Evolutionary conservation across 371 early-diverging fungal genomes (phyloP), one percentile per base, ranked within the genome.

Genomic region (Ordospora pajunii): DNA sequence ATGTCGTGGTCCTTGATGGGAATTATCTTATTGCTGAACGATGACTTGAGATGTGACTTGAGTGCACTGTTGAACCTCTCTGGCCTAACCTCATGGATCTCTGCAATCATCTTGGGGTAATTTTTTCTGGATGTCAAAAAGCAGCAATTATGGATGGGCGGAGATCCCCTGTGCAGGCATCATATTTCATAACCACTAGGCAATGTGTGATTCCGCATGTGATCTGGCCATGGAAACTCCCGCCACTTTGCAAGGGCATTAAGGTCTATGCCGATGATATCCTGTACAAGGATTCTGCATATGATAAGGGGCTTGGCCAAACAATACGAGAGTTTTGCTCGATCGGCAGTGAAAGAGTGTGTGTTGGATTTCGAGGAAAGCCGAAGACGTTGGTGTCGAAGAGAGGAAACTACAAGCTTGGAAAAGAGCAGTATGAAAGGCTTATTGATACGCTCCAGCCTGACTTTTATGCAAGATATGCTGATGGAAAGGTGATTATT

Each of bases 71-170:
- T 80, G 58, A 82, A 79, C 43, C 54, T 62, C 44, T 46, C 64
- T 73, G 82, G 78, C 44, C 74, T 73, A 12, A 84, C 78, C 67
- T 78, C 73, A 50, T 45, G 75, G 42, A 74, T 69, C 70, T 77
- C 79, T 44, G 75, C 72, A 45, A 73, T 80, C 82, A 79, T 76
- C 64, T 77, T 69, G 72, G 77, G 81, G 52, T 27, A 37, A 52
- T 75, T 77, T 77, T 68, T 53, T 65, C 63, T 63, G 52, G 51
- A 70, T 46, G 37, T 73, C 69, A 67, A 75, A 73, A 68, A 50
- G 12, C 17, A n/a, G 49, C 25, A 62, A 69, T 45, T 53, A 73
- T 17, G 22, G n/a, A n/a, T 23, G 44, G 22, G 6, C 22, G 6
- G 14, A 45, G 45, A 19, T 37, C 58, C 58, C 14, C 12, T n/a